Evolutionary conservation across 139 green algal species (phyloP).

Genomic region (Asterochloris sp.): DNA sequence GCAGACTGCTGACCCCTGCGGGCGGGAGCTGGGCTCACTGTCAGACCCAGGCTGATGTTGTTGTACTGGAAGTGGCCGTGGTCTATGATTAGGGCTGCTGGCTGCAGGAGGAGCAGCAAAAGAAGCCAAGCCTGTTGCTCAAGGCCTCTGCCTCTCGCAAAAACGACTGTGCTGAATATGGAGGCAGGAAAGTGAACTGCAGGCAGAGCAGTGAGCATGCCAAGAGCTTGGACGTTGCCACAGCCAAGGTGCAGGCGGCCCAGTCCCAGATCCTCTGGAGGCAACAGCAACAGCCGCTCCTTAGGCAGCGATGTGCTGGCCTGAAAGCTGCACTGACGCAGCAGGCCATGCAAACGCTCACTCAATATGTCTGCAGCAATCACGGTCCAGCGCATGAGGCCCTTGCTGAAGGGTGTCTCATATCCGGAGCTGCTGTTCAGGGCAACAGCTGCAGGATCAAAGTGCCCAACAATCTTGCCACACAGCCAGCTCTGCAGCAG

Average conservation of each 20-base stretch:
- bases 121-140: slow-evolving; percentile 26
- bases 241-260: too few relatives aligned
- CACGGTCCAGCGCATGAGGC: slow-evolving; percentile 81
- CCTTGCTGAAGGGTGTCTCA: slow-evolving; percentile 77
- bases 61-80: slow-evolving; percentile 99
- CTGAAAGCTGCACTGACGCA: too few relatives aligned
- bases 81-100: slow-evolving; percentile 86
- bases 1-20: not conserved
- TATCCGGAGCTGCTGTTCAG: slow-evolving; percentile 69
- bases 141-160: slow-evolving; percentile 10
- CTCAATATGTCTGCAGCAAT: slow-evolving; percentile 72
- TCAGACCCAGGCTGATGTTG: slow-evolving; percentile 81
- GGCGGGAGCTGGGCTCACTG: not conserved
- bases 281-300: too few relatives aligned
- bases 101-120: slow-evolving; percentile 70
- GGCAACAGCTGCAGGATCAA: slow-evolving; percentile 76
- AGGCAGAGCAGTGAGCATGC: not conserved
- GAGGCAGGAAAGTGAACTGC: slow-evolving; percentile 83
- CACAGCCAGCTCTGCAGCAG: slow-evolving; percentile 71
- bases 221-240: too few relatives aligned
- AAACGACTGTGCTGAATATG: slow-evolving; percentile 22
- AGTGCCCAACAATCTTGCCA: slow-evolving; percentile 55
- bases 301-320: too few relatives aligned
- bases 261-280: too few relatives aligned
- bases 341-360: slow-evolving; percentile 21